Evolutionary conservation across 208 protist species (phyloP), one percentile per base, ranked within the genome.

Genomic region (Leishmania tarentolae): DNA sequence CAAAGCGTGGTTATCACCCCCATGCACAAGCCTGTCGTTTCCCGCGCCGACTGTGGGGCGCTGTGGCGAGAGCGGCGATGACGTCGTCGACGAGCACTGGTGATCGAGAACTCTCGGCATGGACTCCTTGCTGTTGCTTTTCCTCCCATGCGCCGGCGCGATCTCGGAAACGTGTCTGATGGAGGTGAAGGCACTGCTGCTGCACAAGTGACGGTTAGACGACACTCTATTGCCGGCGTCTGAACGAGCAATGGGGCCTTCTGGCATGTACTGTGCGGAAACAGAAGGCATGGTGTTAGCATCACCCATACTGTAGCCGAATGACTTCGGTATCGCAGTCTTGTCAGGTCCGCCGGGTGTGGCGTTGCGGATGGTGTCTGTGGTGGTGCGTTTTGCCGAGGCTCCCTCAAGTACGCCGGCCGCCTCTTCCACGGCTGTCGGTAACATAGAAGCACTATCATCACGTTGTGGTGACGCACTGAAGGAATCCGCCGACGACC

Each of bases 31-130:
- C 70, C 24, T 8, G 53, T n/a, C 44, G 2, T 50, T 57, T 13
- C 19, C 19, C 11, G 71, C 59, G 2, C 37, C 53, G 13, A 77
- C 31, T 5, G 72, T 82, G 46, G 79, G 79, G 24, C 79, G 79
- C 47, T 82, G 79, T 40, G 72, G 79, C 9, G 59, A 82, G 35
- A 61, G 46, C n/a, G 72, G 72, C 19, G 78, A 81, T 7, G 78
- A 76, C 31, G 53, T 44, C 28, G 31, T 70, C 15, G 69, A 70
- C 19, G n/a, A 42, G 19, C 0, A 40, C 11, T 44, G 28, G 35
- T 8, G 57, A 44, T 31, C 24, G 31, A 1, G 28, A 8, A 68
- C 35, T 35, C 35, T n/a, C 66, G 19, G 37, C 19, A 11, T 13
- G 17, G 28, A 31, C 28, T 56, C 9, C 37, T 19, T 61, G 2